Conservation (phyloP, 108 stramenopile species). For the Epipyxis sp. region DNA sequence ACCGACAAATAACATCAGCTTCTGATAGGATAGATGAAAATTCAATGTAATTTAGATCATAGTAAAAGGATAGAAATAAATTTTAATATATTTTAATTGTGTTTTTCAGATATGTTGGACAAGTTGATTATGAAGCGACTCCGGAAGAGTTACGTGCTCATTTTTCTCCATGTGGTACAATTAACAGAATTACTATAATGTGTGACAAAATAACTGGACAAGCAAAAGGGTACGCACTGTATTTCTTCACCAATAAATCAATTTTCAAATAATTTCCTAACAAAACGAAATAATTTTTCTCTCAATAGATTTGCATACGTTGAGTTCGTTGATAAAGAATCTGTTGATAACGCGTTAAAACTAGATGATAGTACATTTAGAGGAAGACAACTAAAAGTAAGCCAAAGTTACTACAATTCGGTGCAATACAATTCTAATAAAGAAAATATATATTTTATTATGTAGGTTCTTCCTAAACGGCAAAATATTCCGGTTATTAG, state of each 20-base stretch:
- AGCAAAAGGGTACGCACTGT: slow-evolving; percentile 67
- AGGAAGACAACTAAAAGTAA: slow-evolving; percentile 85
- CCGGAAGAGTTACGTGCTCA: slow-evolving; percentile 88
- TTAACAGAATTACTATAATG: slow-evolving; percentile 95
- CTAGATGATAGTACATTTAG: slow-evolving; percentile 88
- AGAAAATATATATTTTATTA: not conserved
- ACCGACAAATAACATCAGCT: not conserved
- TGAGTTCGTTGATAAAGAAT: slow-evolving; percentile 65
- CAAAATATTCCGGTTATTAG: slow-evolving; percentile 14
- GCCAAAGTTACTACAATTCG: not conserved
- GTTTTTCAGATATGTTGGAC: slow-evolving; percentile 75
- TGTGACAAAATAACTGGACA: slow-evolving; percentile 91
- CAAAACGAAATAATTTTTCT: not conserved
- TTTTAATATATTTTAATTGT: no score
- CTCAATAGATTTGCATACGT: slow-evolving; percentile 53
- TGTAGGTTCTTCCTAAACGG: slow-evolving; percentile 26
- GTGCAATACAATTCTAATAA: not conserved
- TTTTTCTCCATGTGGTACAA: slow-evolving; percentile 88
- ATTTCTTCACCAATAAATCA: no score
- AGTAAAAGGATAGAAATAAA: no score
- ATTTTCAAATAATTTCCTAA: no score
- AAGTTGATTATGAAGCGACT: slow-evolving; percentile 90
- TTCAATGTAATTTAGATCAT: slow-evolving; percentile 34
- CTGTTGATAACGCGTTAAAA: slow-evolving; percentile 84
- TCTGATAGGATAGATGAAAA: slow-evolving; percentile 18